Conservation (phyloP, 371 early-diverging fungal genomes). For the Apophysomyces trapeziformis region DNA sequence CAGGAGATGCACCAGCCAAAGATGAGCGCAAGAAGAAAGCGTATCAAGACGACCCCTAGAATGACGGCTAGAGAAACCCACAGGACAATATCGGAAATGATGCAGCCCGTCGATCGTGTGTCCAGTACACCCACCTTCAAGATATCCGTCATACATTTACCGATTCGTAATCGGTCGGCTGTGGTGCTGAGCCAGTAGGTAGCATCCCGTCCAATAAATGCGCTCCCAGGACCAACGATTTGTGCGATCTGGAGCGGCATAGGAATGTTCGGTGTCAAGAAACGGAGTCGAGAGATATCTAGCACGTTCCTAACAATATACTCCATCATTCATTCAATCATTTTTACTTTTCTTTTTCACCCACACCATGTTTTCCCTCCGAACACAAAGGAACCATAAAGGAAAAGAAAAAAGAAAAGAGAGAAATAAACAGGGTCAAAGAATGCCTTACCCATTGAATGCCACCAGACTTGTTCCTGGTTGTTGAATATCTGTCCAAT, state of each 20-base stretch:
- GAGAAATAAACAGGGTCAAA: too few relatives aligned
- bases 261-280: conserved; percentile 51
- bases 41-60: conserved; percentile 77
- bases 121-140: conserved; percentile 82
- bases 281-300: conserved; percentile 47
- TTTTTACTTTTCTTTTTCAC: conserved; percentile 5
- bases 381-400: too few relatives aligned
- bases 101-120: conserved; percentile 76
- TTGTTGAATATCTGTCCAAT: conserved; percentile 72
- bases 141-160: conserved; percentile 70
- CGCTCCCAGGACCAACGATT: conserved; percentile 54
- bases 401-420: too few relatives aligned
- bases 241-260: conserved; percentile 46
- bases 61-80: conserved; percentile 81
- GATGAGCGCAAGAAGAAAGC: conserved; percentile 81
- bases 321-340: background rate
- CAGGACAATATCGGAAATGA: conserved; percentile 76
- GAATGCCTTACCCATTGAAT: conserved; percentile 67
- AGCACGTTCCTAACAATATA: conserved; percentile 51
- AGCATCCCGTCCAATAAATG: conserved; percentile 64
- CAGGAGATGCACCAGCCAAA: conserved; percentile 84
- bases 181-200: conserved; percentile 64
- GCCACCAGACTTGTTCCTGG: conserved; percentile 63
- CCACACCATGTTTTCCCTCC: too few relatives aligned
- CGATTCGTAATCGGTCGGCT: conserved; percentile 55